A percentile compares a stretch with the other conserved stretches of the same genome.
These are phyloP conservation scores for Eucalyptus sideroxylon DNA, from an alignment of 345 rosid species.

Conservation along the genomic window DNA sequence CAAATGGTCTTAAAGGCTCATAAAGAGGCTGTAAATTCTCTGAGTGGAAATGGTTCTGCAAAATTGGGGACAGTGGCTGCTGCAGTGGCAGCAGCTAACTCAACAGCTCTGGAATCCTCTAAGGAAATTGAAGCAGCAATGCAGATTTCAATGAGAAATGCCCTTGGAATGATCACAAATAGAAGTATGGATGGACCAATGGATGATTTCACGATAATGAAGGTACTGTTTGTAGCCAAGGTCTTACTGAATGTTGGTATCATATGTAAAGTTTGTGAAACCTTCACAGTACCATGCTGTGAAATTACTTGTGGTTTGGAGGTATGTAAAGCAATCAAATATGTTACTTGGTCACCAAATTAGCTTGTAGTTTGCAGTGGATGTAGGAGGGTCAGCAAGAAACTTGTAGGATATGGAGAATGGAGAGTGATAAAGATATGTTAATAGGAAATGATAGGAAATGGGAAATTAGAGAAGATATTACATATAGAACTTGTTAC, in stretches of 20 bases:
- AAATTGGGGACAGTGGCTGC: slow-evolving; percentile 83
- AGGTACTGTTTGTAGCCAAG: slow-evolving; percentile 21
- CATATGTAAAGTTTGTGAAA: not conserved
- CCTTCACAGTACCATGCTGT: not conserved
- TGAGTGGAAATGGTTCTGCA: slow-evolving; percentile 73
- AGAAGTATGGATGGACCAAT: slow-evolving; percentile 58
- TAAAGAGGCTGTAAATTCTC: slow-evolving; percentile 85
- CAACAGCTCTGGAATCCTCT: slow-evolving; percentile 82
- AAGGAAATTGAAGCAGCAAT: slow-evolving; percentile 97
- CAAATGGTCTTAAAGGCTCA: slow-evolving; percentile 87
- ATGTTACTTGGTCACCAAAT: not conserved
- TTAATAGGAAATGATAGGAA: not conserved
- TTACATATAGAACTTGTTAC: not conserved
- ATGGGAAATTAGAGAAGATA: not conserved
- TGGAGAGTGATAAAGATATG: not conserved
- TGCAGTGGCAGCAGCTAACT: slow-evolving; percentile 92
- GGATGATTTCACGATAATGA: slow-evolving; percentile 93
- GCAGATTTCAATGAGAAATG: slow-evolving; percentile 90
- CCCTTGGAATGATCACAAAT: slow-evolving; percentile 46
- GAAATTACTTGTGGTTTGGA: not conserved
- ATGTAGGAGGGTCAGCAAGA: not conserved
- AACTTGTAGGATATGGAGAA: not conserved
- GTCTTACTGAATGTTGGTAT: not conserved
- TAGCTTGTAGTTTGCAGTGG: not conserved
- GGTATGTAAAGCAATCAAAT: not conserved